Conservation (phyloP, 2,329 filamentous ascomycete species). For the Cladophialophora exuberans region DNA sequence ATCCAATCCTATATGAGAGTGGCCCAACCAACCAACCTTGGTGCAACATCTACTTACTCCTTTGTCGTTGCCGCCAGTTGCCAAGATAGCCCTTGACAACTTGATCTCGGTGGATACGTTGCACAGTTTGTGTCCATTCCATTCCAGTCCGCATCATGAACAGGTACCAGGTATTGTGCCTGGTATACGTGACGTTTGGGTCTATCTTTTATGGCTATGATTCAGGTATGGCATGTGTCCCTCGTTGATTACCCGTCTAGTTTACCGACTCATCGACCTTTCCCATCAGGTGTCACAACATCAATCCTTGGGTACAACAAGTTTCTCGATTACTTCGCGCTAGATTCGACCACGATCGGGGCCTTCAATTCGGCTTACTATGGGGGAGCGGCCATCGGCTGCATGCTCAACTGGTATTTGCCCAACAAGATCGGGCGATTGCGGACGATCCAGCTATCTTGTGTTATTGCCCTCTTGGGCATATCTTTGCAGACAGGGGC, state of each 20-base stretch:
- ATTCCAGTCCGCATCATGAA: not conserved
- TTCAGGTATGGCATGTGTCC: slow-evolving; percentile 3
- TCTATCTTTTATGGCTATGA: slow-evolving; percentile 15
- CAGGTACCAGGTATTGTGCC: slow-evolving; percentile 4
- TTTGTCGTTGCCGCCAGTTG: no score
- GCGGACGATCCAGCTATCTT: not conserved
- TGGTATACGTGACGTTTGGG: slow-evolving; percentile 8
- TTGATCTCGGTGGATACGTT: no score
- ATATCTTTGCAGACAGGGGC: slow-evolving; percentile 9
- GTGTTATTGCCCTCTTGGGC: slow-evolving; percentile 1
- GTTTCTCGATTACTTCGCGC: slow-evolving; percentile 9
- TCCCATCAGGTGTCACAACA: not conserved
- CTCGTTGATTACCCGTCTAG: no score
- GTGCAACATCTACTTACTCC: no score
- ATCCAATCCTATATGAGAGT: no score
- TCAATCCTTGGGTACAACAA: slow-evolving; percentile 4
- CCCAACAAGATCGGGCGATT: slow-evolving; percentile 10
- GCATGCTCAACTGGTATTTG: slow-evolving; percentile 9
- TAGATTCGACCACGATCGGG: slow-evolving; percentile 6
- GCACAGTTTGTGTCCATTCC: not conserved
- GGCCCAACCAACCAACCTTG: no score
- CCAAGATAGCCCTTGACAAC: no score
- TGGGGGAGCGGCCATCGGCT: slow-evolving; percentile 1
- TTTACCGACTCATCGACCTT: not conserved
- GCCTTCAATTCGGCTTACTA: slow-evolving; percentile 11